Percentiles rank a stretch among this genome's conserved stretches.
phyloP scores from a whole-genome alignment of 257 asterid genomes.

The Capsicum pubescens region DNA sequence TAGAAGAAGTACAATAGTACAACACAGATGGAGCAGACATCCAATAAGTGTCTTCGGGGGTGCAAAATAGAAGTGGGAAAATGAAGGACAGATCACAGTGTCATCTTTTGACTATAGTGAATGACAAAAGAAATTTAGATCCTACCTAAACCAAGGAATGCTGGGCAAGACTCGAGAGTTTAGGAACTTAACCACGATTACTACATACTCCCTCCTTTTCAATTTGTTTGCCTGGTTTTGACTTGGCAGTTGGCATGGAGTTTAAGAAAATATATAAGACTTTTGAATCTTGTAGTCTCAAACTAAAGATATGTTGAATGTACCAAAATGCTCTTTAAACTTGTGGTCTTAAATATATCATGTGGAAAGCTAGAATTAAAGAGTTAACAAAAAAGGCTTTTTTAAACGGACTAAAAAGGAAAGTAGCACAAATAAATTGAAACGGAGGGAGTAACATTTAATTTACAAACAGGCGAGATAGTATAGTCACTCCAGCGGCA shows the following conservation, averaged over 20 bases:
- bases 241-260: too few species aligned
- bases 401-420: too few species aligned
- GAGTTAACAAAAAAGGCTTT: too few species aligned
- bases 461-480: background rate
- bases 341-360: too few species aligned
- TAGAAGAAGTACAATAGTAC: background rate
- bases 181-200: background rate
- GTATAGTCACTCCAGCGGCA: background rate
- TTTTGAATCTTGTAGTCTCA: too few species aligned
- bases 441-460: background rate
- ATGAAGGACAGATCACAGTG: constrained; percentile 1
- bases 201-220: too few species aligned
- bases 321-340: too few species aligned
- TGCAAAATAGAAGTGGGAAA: constrained; percentile 12
- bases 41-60: background rate
- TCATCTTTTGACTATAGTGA: background rate
- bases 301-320: too few species aligned
- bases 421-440: too few species aligned
- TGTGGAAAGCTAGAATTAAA: too few species aligned
- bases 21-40: background rate
- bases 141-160: background rate
- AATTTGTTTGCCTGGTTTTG: too few species aligned
- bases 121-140: background rate
- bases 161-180: background rate
- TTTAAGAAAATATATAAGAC: too few species aligned